phyloP scores from a whole-genome alignment of 768 basidiomycete species.

The Mycena rosella region DNA sequence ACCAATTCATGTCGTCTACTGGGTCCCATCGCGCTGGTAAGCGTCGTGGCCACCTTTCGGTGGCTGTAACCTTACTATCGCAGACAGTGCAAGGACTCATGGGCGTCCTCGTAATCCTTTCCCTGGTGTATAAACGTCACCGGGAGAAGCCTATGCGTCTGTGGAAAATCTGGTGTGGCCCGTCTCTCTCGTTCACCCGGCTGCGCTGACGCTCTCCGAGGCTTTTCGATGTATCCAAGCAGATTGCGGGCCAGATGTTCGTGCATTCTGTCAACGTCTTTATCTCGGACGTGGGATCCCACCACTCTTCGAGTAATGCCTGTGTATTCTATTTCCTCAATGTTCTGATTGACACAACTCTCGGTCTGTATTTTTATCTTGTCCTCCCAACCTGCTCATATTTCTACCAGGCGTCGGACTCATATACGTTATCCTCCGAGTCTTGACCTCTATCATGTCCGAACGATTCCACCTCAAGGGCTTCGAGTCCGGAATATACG shows the following conservation, averaged over 20 bases:
- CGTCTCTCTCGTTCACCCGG: conserved; percentile 4
- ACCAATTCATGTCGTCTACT: conserved; percentile 63
- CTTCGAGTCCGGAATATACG: conserved; percentile 90
- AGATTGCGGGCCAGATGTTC: conserved; percentile 87
- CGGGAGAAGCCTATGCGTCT: conserved; percentile 87
- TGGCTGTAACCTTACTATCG: conserved; percentile 59
- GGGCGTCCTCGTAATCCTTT: conserved; percentile 92
- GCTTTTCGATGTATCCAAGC: conserved; percentile 95
- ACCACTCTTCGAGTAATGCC: conserved; percentile 80
- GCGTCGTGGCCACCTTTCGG: conserved; percentile 52
- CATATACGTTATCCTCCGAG: conserved; percentile 80
- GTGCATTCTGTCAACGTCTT: conserved; percentile 85
- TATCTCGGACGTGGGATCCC: conserved; percentile 82
- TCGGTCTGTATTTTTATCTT: conserved; percentile 79
- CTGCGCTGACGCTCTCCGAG: conserved; percentile 52
- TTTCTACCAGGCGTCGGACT: conserved; percentile 76
- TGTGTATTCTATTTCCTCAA: conserved; percentile 95
- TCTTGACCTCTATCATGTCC: conserved; percentile 73
- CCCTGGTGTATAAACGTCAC: conserved; percentile 90
- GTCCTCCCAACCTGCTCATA: background rate
- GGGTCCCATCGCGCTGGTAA: conserved; percentile 65
- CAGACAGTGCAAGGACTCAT: conserved; percentile 88
- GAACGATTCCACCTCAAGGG: conserved; percentile 77
- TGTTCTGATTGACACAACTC: conserved; percentile 90
- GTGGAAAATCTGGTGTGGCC: conserved; percentile 90